Evolutionary conservation across 495 filamentous ascomycete genomes (phyloP), one percentile per base, ranked within the genome.

Genomic region (Clavariopsis aquatica): DNA sequence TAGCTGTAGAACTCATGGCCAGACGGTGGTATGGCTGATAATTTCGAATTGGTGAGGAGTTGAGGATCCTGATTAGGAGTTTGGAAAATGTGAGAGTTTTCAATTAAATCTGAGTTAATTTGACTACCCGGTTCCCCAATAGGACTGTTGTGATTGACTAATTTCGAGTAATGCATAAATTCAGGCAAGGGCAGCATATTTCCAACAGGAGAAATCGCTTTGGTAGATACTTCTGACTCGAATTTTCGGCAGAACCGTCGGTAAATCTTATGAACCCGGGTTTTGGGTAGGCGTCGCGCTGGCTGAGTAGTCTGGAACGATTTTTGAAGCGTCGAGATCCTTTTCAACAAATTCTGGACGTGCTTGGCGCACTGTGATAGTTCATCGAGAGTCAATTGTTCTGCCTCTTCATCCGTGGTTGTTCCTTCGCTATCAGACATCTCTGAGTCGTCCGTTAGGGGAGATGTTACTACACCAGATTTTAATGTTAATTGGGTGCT

Each of bases 171-270:
- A 10, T 26, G 43, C 22, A 13, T 7, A 45, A 59, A 52, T 1
- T 52, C 43, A 23, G 62, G 59, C 52, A 62, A 68, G 20, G 52
- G 51, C 2, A 45, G 17, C 7, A 24, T 0, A 28, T 17, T 8
- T 31, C 0, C 1, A 20, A 1, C 23, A 9, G 1, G 24, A 10
- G 20, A 4, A n/a, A 17, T n/a, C 20, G 12, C 12, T 2, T 9
- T 2, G 4, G 15, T 1, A 13, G 20, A 17, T 23, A 64, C 49
- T 20, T 62, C 58, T 4, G 41, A 26, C 26, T 68, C 64, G 23
- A 68, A 57, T 24, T 62, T 57, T 28, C 26, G 43, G 34, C 64
- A 68, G 36, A 68, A 68, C 19, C 59, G 64, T 8, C 52, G 58
- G 58, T 62, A 68, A 3, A 68, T 7, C 45, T 62, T 68, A n/a